Evolutionary conservation across 2,329 filamentous ascomycete species (phyloP).

Genomic region (Amauroascus verrucosus): DNA sequence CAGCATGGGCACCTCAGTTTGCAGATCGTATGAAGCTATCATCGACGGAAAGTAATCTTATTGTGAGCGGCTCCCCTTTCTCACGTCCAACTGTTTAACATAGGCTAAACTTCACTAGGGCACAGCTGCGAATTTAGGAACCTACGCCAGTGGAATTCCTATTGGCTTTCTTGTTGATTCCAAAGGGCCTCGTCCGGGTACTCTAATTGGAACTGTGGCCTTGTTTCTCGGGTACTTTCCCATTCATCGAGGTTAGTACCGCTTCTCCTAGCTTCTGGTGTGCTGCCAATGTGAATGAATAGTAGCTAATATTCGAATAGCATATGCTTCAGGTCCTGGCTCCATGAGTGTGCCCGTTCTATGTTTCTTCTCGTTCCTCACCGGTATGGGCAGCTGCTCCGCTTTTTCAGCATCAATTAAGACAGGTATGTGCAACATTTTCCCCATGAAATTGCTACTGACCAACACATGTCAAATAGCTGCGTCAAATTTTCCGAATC

Average conservation of each 20-base stretch:
- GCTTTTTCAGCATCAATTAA: slow-evolving; percentile 88
- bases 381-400: slow-evolving; percentile 78
- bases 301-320: slow-evolving; percentile 35
- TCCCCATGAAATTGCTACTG: not conserved
- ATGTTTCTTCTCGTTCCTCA: slow-evolving; percentile 75
- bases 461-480: slow-evolving; percentile 39
- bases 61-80: slow-evolving; percentile 45
- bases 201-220: slow-evolving; percentile 61
- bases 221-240: slow-evolving; percentile 77
- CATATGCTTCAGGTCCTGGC: slow-evolving; percentile 59
- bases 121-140: slow-evolving; percentile 55
- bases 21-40: slow-evolving; percentile 75
- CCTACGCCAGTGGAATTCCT: slow-evolving; percentile 86
- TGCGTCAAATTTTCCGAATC: slow-evolving; percentile 81
- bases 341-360: slow-evolving; percentile 49
- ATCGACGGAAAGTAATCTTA: slow-evolving; percentile 85
- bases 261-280: not conserved
- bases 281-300: not conserved
- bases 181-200: slow-evolving; percentile 67
- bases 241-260: slow-evolving; percentile 49
- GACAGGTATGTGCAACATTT: slow-evolving; percentile 38
- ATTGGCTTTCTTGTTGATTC: slow-evolving; percentile 79
- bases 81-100: not conserved
- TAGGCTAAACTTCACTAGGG: slow-evolving; percentile 39
- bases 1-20: slow-evolving; percentile 94